phyloP scores from a whole-genome alignment of 2,329 filamentous ascomycete genomes.

The Xenosphaeropsis pyriputrescens region DNA sequence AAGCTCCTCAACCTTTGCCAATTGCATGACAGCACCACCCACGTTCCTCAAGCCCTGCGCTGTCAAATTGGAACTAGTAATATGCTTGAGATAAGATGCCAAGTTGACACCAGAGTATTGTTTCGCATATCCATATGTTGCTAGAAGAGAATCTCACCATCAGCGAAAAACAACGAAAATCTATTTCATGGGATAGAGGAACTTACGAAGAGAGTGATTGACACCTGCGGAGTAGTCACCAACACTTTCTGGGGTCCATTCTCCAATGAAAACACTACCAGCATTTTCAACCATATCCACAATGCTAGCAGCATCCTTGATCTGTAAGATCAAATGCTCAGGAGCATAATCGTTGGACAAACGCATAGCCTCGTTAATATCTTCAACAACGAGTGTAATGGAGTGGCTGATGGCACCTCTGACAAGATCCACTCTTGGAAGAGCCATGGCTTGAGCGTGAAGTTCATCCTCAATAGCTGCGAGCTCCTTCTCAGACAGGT shows the following conservation, averaged over 20 bases:
- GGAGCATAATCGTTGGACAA: conserved; percentile 92
- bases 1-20: conserved; percentile 86
- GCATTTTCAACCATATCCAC: conserved; percentile 81
- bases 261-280: conserved; percentile 87
- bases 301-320: conserved; percentile 59
- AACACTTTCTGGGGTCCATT: conserved; percentile 95
- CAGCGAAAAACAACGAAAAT: conserved; percentile 2
- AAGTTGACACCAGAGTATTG: conserved; percentile 98
- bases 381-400: conserved; percentile 65
- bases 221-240: conserved; percentile 97
- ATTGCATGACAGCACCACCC: conserved; percentile 79
- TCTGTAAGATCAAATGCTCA: conserved; percentile 88
- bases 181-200: conserved; percentile 1
- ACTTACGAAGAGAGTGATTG: conserved; percentile 92
- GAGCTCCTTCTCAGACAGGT: conserved; percentile 58
- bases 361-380: conserved; percentile 57
- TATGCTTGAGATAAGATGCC: conserved; percentile 93
- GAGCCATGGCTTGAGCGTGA: conserved; percentile 69
- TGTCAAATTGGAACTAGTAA: conserved; percentile 85
- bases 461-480: conserved; percentile 82
- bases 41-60: conserved; percentile 75
- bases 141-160: conserved; percentile 25
- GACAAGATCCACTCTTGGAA: conserved; percentile 89
- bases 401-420: conserved; percentile 83
- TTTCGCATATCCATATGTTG: conserved; percentile 95